phyloP scores from a whole-genome alignment of 2,329 filamentous ascomycete genomes.

The Grosmannia serpens region DNA sequence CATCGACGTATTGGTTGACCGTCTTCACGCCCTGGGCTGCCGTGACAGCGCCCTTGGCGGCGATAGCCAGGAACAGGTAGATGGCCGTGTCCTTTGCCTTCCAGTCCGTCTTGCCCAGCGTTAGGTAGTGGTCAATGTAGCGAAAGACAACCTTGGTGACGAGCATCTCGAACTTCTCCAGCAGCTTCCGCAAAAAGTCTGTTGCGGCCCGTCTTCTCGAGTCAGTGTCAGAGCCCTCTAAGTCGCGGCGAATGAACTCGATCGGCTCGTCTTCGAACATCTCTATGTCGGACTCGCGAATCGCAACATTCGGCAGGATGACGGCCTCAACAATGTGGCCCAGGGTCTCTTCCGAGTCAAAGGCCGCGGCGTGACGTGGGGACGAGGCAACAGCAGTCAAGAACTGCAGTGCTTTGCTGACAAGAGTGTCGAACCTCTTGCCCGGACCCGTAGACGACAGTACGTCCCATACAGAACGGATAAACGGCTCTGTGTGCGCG shows the following conservation, averaged over 20 bases:
- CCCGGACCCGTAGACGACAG: slow-evolving; percentile 77
- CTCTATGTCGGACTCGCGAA: slow-evolving; percentile 89
- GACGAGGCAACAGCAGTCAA: slow-evolving; percentile 79
- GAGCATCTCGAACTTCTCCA: slow-evolving; percentile 74
- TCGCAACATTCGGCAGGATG: slow-evolving; percentile 79
- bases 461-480: slow-evolving; percentile 81
- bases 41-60: slow-evolving; percentile 81
- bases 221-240: slow-evolving; percentile 93
- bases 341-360: slow-evolving; percentile 71
- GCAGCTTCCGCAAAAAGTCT: slow-evolving; percentile 81
- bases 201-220: slow-evolving; percentile 86
- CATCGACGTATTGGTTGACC: slow-evolving; percentile 76
- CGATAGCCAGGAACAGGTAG: slow-evolving; percentile 89
- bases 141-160: slow-evolving; percentile 80
- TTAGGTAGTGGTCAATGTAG: slow-evolving; percentile 79
- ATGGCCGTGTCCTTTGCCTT: slow-evolving; percentile 97
- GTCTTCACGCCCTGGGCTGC: slow-evolving; percentile 81
- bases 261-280: slow-evolving; percentile 98
- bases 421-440: slow-evolving; percentile 87
- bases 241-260: slow-evolving; percentile 88
- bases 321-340: slow-evolving; percentile 91
- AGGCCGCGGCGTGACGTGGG: slow-evolving; percentile 65
- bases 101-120: slow-evolving; percentile 76
- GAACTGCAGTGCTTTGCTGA: slow-evolving; percentile 91
- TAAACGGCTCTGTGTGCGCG: slow-evolving; percentile 67